Conservation (phyloP, 1,284 basidiomycete genomes). For the Moesziomyces antarcticus region DNA sequence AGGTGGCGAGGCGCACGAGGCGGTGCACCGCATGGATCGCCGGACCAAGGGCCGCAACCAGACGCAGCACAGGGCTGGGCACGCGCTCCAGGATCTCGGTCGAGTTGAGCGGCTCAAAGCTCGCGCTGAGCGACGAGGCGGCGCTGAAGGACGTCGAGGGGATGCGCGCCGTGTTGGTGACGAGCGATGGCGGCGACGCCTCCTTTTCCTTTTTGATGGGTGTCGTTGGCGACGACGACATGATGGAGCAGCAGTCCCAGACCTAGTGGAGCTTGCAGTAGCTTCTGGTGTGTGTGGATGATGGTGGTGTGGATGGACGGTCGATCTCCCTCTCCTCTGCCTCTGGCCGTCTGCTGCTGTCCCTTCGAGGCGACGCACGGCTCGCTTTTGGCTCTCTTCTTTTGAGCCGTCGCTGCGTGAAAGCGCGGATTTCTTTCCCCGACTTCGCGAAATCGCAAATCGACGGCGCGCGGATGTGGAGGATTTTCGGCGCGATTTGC, state of each 20-base stretch:
- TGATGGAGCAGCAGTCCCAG: constrained; percentile 1
- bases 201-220: constrained; percentile 32
- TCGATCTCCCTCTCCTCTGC: no score
- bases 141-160: constrained; percentile 26
- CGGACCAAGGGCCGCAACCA: constrained; percentile 48
- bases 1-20: constrained; percentile 60
- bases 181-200: constrained; percentile 20
- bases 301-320: not conserved
- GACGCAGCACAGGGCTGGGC: constrained; percentile 48
- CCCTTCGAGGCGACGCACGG: not conserved
- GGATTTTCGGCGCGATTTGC: no score
- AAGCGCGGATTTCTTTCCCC: constrained; percentile 10
- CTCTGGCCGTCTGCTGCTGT: constrained; percentile 1
- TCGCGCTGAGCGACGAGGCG: constrained; percentile 34
- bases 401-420: constrained; percentile 20
- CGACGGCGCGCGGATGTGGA: not conserved
- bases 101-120: constrained; percentile 41
- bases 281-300: not conserved
- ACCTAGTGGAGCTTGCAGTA: not conserved
- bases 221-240: constrained; percentile 25
- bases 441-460: not conserved
- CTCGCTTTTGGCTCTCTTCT: no score
- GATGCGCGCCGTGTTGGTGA: constrained; percentile 33
- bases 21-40: constrained; percentile 48
- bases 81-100: constrained; percentile 55